These are phyloP conservation scores for Cladosporium sp. DNA, from an alignment of 2,329 filamentous ascomycete species.

Conservation along the genomic window DNA sequence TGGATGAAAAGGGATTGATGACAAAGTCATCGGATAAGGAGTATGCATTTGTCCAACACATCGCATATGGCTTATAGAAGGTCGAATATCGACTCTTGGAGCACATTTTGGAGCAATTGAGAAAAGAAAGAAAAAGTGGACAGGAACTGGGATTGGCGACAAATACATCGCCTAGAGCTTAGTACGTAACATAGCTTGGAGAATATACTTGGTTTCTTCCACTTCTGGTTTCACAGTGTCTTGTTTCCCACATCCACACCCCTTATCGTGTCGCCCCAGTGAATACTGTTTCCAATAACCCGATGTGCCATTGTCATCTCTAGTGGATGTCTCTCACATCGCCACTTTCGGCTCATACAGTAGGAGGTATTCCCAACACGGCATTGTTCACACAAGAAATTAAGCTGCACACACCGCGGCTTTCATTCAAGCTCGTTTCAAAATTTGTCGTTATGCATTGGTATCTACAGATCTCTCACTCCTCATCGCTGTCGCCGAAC, in stretches of 20 bases:
- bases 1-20: background rate
- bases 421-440: background rate
- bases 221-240: background rate
- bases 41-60: background rate
- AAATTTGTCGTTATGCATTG: background rate
- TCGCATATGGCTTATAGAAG: background rate
- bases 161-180: background rate
- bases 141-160: background rate
- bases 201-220: background rate
- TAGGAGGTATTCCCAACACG: too few relatives aligned
- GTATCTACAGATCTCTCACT: conserved; percentile 32
- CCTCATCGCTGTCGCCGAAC: conserved; percentile 76
- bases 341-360: too few relatives aligned
- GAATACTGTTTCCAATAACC: too few relatives aligned
- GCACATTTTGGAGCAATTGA: background rate
- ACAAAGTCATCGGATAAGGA: background rate
- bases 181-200: background rate
- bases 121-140: background rate
- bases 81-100: background rate
- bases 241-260: background rate
- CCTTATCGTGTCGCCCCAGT: too few relatives aligned
- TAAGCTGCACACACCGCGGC: too few relatives aligned
- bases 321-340: too few relatives aligned
- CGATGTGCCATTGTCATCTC: too few relatives aligned
- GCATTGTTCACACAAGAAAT: too few relatives aligned